phyloP scores from a whole-genome alignment of 1,284 basidiomycete genomes.

The Laetiporus sulphureus region DNA sequence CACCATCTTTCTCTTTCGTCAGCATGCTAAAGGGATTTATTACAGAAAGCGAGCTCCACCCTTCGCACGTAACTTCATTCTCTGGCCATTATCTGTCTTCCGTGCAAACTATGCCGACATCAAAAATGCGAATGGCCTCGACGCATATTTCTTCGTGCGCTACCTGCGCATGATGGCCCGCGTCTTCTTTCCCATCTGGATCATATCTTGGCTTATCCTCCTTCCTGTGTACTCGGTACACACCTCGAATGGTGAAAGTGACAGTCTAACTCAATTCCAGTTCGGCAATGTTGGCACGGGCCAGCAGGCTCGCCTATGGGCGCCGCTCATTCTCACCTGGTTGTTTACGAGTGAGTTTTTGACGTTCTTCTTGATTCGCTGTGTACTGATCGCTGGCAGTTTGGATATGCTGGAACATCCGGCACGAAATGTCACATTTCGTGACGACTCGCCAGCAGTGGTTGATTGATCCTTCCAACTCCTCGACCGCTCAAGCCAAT shows the following conservation, averaged over 20 bases:
- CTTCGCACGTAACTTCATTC: constrained; percentile 37
- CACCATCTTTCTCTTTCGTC: constrained; percentile 1
- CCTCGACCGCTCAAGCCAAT: constrained; percentile 73
- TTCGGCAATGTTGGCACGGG: constrained; percentile 70
- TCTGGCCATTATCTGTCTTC: constrained; percentile 57
- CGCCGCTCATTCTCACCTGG: constrained; percentile 70
- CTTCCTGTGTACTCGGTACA: constrained; percentile 62
- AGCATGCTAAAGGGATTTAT: background rate
- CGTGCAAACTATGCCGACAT: constrained; percentile 56
- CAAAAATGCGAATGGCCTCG: constrained; percentile 76
- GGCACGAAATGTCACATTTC: constrained; percentile 76
- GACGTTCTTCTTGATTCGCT: background rate
- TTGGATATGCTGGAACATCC: constrained; percentile 84
- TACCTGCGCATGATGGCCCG: constrained; percentile 81
- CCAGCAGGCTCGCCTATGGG: constrained; percentile 58
- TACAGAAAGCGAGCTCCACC: constrained; percentile 48
- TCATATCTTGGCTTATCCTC: constrained; percentile 66
- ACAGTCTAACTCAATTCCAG: constrained; percentile 70
- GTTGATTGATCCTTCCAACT: constrained; percentile 71
- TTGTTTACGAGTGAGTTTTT: constrained; percentile 63
- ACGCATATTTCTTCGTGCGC: constrained; percentile 92
- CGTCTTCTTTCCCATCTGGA: constrained; percentile 79
- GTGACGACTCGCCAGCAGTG: constrained; percentile 79
- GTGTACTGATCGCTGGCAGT: constrained; percentile 31
- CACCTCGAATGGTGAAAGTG: constrained; percentile 39